Evolutionary conservation across 2,329 filamentous ascomycete species (phyloP), one percentile per base, ranked within the genome.

Genomic region (Beauveria brongniartii): DNA sequence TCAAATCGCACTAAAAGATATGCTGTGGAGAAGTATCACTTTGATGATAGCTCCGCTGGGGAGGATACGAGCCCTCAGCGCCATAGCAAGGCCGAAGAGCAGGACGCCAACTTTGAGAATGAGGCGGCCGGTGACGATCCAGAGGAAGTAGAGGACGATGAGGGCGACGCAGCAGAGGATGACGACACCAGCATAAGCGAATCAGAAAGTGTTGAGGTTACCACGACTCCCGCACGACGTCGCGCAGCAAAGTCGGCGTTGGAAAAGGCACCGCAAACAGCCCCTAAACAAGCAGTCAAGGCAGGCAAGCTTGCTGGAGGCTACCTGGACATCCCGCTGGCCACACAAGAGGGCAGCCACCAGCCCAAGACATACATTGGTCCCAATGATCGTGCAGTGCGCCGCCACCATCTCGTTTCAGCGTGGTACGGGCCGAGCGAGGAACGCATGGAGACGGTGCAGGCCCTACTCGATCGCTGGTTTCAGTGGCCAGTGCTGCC

Each of bases 401-500:
- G 73, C 43, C 70, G 71, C 20, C 68, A 70, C 7, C 65, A 69
- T 2, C 69, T 75, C 7, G 63, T 78, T 10, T 70, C 73, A 28
- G 68, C 73, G 37, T 75, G 78, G 72, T 80, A 78, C 64, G 77
- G 78, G 1, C 73, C 77, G 0, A 71, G 73, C 26, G 67, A 68
- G 30, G 66, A 70, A 8, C 67, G 70, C 8, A 67, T 79, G 61
- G 69, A 67, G 43, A 69, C 72, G 51, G 69, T 72, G 28, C 71
- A 74, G 67, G 69, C 68, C 30, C 67, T 79, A 66, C 66, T 78
- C 34, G 71, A 73, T 52, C 74, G 73, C n/a, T 80, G 77, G 76
- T 68, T 69, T 28, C 65, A 69, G 50, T 76, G 71, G 67, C 71
- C 73, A 3, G 71, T 78, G 9, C 65, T 80, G 51, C 78, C 78